Evolutionary conservation across 257 asterid species (phyloP).

Genomic region (Catharanthus roseus): DNA sequence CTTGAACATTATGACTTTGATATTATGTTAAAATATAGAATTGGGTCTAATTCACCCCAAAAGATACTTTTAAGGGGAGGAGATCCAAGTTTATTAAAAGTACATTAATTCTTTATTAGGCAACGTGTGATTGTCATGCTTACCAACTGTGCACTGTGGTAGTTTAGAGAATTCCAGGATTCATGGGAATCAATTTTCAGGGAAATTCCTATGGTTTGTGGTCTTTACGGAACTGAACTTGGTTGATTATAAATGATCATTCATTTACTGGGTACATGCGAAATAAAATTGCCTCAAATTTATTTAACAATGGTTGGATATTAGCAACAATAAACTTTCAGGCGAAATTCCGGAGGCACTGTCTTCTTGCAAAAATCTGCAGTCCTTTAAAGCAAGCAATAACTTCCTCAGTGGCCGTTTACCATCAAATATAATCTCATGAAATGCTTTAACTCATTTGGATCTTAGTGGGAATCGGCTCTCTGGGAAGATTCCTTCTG

Average conservation of each 20-base stretch:
- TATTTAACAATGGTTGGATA: slow-evolving; percentile 41
- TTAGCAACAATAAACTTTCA: slow-evolving; percentile 52
- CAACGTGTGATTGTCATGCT: no score
- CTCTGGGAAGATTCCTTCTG: slow-evolving; percentile 63
- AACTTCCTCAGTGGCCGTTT: slow-evolving; percentile 48
- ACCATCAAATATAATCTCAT: slow-evolving; percentile 55
- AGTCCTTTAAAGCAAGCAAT: slow-evolving; percentile 50
- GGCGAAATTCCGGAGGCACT: slow-evolving; percentile 60
- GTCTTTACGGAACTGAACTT: slow-evolving; percentile 28
- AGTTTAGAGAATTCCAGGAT: slow-evolving; percentile 29
- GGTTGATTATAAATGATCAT: slow-evolving; percentile 42
- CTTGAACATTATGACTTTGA: no score
- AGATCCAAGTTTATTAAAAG: no score
- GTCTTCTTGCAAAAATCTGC: slow-evolving; percentile 49
- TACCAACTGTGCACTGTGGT: no score
- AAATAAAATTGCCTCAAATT: slow-evolving; percentile 23
- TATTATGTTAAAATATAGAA: no score
- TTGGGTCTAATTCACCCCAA: no score
- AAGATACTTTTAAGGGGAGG: no score
- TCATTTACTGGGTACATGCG: slow-evolving; percentile 64
- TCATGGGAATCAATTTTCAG: slow-evolving; percentile 45
- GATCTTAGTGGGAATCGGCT: slow-evolving; percentile 53
- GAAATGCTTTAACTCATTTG: slow-evolving; percentile 47
- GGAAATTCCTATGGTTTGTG: slow-evolving; percentile 66
- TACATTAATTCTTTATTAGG: no score